phyloP scores from a whole-genome alignment of 106 monocot genomes.

The Amphibolis antarctica region DNA sequence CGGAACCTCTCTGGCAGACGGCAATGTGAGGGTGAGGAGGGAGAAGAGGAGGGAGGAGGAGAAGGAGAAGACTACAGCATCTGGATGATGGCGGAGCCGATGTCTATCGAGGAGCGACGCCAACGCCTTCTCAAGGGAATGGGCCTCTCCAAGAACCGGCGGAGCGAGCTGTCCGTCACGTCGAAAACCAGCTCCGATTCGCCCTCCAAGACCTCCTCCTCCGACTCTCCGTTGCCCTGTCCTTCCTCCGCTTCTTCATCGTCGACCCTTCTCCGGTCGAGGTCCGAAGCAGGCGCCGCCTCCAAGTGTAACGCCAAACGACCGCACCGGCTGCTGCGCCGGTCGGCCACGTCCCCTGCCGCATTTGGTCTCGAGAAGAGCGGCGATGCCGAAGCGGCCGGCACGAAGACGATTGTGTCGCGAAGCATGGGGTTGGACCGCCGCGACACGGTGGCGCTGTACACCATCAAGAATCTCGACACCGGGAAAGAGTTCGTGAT shows the following conservation, averaged over 20 bases:
- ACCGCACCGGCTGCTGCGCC: too few species aligned
- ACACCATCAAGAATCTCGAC: conserved; percentile 69
- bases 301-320: too few species aligned
- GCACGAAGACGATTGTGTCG: conserved; percentile 1
- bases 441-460: conserved; percentile 4
- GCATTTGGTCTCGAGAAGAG: neutral
- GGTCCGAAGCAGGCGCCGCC: conserved; percentile 18
- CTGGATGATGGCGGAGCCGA: conserved; percentile 70
- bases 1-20: neutral
- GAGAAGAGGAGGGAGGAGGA: neutral
- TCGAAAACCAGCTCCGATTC: neutral
- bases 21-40: neutral
- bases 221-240: too few species aligned
- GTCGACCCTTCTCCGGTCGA: conserved; percentile 14
- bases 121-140: conserved; percentile 63
- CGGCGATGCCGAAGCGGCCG: neutral
- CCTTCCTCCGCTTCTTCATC: neutral
- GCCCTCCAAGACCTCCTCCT: too few species aligned
- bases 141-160: conserved; percentile 53
- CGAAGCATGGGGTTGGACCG: neutral
- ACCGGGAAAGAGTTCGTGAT: conserved; percentile 75
- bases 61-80: conserved; percentile 38
- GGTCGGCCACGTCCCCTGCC: too few species aligned
- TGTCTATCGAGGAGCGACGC: conserved; percentile 62
- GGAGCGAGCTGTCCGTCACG: conserved; percentile 6